Base-by-base conservation (phyloP, 2,329 filamentous ascomycete species). In the Epichloe coenophiala region DNA sequence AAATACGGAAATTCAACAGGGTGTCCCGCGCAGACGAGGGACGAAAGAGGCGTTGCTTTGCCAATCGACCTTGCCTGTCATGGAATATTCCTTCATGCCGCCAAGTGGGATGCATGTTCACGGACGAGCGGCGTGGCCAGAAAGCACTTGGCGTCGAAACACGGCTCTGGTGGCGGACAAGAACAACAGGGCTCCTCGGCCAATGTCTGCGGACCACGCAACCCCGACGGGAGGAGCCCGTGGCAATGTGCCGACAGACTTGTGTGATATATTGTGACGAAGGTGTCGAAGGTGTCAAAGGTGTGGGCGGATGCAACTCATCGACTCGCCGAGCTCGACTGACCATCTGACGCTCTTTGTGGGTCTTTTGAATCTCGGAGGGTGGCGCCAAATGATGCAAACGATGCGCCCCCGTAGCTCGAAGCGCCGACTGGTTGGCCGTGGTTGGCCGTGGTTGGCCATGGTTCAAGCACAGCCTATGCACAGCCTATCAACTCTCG, bases 261-360 rank as follows among this genome's bases (percentile, higher is more conserved):
- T 17, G 17, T 17, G 17, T 17, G 17, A 17, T 17, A 17, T 17
- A 17, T 17, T 17, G 17, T 17, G 17, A 17, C 17, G 17, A 17
- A 17, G 17, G 17, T 17, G 17, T 17, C 23, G 2, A 23, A 23
- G 4, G 21, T 23, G 21, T 4, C 21, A 5, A 23, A 23, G 6
- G 41, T 36, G 39, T 38, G 42, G 39, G 23, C 56, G 45, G 51
- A 64, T 64, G 64, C 63, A 65, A 61, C 59, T 65, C 65, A 72
- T 71, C 66, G 64, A 71, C 67, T 72, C 66, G 67, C 65, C 65
- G 60, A 60, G 49, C 58, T 51, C 59, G 59, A 56, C 55, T 56
- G 58, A 56, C 60, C 65, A 60, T 66, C 63, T 64, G 63, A 67
- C 66, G 64, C 60, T 57, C 59, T 58, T 60, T 60, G 63, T 64